Base-by-base conservation (phyloP, 108 stramenopile genomes). In the Seminavis robusta region DNA sequence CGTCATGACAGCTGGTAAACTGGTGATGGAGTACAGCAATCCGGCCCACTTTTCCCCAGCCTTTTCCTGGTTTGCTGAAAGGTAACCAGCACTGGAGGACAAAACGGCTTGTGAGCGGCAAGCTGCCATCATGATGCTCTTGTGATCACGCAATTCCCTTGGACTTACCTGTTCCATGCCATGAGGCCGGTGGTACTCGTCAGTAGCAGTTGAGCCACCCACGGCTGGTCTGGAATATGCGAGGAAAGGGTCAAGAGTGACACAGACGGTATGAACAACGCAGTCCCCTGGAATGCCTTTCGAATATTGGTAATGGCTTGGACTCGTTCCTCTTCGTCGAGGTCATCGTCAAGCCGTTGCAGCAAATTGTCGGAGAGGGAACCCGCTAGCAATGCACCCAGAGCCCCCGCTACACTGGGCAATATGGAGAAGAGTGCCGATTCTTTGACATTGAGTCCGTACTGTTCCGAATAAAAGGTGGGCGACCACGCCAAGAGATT, bases 401-500 rank as follows among this genome's bases (percentile, higher is more conserved):
- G 38, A 19, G 83, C 83, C 4, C 89, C 94, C 30, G 59, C 83
- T 11, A 92, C 54, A 45, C 81, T 79, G 4, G 94, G 94, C 0
- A 86, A 37, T 6, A 92, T 65, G 7, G 83, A 74, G 7, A 84
- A 65, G 2, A 78, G 45, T 7, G 86, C 84, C 3, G 84, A 86
- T 44, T 95, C 80, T 40, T 78, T 77, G 3, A 90, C 75, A 38
- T 78, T 80, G 15, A 95, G 47, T 8, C 82, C 80, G 46, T 90
- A 95, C 37, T 83, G 84, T 56, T 94, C 82, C n/a, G 61, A 58
- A 63, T 83, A 95, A 51, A 90, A 95, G 30, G 90, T 90, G 13
- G 94, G 94, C 40, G 85, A 78, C 94, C 94, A 95, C 0, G 86
- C 74, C 10, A 95, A 57, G 27, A 71, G 42, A 40, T 86, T 88